Evolutionary conservation across 1,284 basidiomycete species (phyloP).

Genomic region (Cutaneotrichosporon daszewskae): DNA sequence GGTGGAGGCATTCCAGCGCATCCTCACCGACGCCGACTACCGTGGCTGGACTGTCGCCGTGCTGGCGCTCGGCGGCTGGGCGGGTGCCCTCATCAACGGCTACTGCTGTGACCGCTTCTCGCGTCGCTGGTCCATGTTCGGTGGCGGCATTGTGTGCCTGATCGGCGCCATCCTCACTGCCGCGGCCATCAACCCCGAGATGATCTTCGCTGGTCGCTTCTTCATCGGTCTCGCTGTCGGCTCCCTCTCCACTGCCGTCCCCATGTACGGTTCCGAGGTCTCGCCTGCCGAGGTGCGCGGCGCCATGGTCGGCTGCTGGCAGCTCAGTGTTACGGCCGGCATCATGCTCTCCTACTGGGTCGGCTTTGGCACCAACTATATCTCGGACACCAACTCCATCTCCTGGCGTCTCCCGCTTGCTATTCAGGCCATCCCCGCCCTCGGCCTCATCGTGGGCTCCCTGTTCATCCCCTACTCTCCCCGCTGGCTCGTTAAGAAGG

Average conservation of each 20-base stretch:
- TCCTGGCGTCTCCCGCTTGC: constrained; percentile 72
- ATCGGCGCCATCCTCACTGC: constrained; percentile 20
- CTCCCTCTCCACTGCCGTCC: constrained; percentile 67
- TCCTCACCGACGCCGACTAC: constrained; percentile 12
- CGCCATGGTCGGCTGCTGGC: constrained; percentile 62
- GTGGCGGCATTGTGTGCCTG: constrained; percentile 20
- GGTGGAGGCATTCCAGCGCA: constrained; percentile 10
- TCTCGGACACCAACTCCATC: constrained; percentile 51
- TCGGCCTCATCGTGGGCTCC: constrained; percentile 43
- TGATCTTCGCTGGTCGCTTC: constrained; percentile 23
- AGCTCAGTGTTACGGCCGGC: constrained; percentile 61
- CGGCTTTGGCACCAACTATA: constrained; percentile 59
- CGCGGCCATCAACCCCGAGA: constrained; percentile 15
- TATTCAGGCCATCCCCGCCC: constrained; percentile 62
- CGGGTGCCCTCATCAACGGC: constrained; percentile 22
- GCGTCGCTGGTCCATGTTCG: constrained; percentile 21
- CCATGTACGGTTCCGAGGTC: constrained; percentile 50
- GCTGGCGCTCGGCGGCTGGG: constrained; percentile 23
- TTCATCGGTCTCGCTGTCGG: constrained; percentile 52
- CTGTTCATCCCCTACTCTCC: constrained; percentile 54
- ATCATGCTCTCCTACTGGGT: constrained; percentile 65
- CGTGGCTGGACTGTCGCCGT: constrained; percentile 20
- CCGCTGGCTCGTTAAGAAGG: constrained; percentile 57
- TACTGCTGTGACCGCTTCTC: constrained; percentile 20
- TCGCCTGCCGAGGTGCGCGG: constrained; percentile 72